phyloP scores from a whole-genome alignment of 2,329 filamentous ascomycete species.

The Microdochium trichocladiopsis region DNA sequence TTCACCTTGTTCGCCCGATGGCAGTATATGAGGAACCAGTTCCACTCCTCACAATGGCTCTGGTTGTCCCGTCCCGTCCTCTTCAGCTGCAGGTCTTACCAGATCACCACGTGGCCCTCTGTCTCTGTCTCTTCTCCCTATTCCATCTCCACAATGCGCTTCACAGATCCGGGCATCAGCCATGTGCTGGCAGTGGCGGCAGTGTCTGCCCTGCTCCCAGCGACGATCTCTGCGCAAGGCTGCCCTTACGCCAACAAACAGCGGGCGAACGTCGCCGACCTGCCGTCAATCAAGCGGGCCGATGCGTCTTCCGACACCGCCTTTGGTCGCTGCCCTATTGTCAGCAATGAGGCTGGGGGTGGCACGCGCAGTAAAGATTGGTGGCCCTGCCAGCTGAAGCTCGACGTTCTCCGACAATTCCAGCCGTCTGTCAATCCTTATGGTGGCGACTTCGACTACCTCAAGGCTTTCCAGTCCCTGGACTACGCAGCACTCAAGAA shows the following conservation, averaged over 20 bases:
- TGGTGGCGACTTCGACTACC: conserved; percentile 63
- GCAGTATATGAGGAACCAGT: neutral
- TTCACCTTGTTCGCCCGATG: neutral
- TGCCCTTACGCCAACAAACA: neutral
- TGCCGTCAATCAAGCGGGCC: neutral
- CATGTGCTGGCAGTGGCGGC: neutral
- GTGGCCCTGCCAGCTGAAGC: conserved; percentile 63
- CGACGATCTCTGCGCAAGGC: neutral
- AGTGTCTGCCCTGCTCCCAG: neutral
- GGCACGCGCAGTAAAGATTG: conserved; percentile 65
- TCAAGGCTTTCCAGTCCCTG: conserved; percentile 62
- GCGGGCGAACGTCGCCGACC: neutral
- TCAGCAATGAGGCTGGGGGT: conserved; percentile 43
- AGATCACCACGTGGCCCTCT: neutral
- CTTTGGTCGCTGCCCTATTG: conserved; percentile 15
- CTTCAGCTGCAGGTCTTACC: neutral
- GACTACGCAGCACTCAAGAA: conserved; percentile 68
- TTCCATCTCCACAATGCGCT: neutral
- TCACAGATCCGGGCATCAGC: neutral
- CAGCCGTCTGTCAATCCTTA: conserved; percentile 56
- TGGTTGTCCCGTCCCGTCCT: neutral
- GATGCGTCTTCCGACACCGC: neutral
- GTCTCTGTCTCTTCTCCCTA: neutral
- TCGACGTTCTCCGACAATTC: conserved; percentile 70
- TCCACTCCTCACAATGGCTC: neutral